Evolutionary conservation across 768 basidiomycete genomes (phyloP).

Genomic region (Pleurotus pulmonarius): DNA sequence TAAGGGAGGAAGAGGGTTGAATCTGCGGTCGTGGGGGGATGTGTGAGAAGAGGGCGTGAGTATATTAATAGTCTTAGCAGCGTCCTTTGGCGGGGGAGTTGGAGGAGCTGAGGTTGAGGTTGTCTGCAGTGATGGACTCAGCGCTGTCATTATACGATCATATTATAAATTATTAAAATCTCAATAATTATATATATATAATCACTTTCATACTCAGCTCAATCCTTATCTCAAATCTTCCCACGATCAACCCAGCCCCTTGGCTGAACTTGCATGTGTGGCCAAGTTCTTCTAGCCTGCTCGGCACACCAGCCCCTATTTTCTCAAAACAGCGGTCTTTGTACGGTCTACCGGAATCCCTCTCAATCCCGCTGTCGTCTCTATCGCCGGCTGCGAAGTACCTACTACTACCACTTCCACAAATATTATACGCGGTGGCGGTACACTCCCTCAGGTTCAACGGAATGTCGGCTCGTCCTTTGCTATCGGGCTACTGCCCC

Average conservation of each 20-base stretch:
- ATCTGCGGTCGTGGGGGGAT: conserved; percentile 18
- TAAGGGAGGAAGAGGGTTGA: conserved; percentile 27
- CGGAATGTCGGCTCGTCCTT: too few species aligned
- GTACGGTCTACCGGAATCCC: background rate
- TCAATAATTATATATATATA: background rate
- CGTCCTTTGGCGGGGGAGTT: conserved; percentile 3
- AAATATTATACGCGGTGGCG: too few species aligned
- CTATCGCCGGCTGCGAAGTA: too few species aligned
- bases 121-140: background rate
- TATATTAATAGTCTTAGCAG: background rate
- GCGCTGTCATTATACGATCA: background rate
- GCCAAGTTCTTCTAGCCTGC: conserved; percentile 1
- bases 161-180: background rate
- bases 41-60: conserved; percentile 17
- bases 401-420: too few species aligned
- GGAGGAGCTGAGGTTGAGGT: background rate
- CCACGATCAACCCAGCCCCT: conserved; percentile 1
- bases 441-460: too few species aligned
- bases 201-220: background rate
- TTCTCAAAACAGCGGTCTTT: background rate
- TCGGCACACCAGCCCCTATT: background rate
- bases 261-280: background rate
- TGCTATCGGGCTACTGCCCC: too few species aligned
- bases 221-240: background rate
- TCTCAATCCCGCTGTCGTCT: too few species aligned